Evolutionary conservation across 2,329 filamentous ascomycete species (phyloP), one percentile per base, ranked within the genome.

Genomic region (Nothopassalora personata): DNA sequence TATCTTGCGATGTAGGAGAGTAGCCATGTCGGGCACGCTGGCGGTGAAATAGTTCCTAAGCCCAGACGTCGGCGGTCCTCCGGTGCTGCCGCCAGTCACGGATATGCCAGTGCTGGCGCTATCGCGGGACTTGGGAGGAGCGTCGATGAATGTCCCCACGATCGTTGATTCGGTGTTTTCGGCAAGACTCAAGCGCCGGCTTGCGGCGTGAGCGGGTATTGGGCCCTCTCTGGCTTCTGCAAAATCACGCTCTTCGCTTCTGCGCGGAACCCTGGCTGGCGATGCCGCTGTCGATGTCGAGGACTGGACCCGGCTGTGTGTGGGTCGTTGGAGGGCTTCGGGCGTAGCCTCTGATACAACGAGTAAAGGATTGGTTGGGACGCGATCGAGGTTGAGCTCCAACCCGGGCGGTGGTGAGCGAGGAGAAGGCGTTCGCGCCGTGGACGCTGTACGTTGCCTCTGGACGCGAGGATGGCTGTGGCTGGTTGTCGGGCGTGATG

Each of bases 1-100:
- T 68, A 97, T 86, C 80, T 96, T 97, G 72, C 90, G 83, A 59
- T 82, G 85, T 65, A 83, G 76, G 45, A 64, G 58, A 15, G 57
- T 47, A 8, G 62, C 56, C 64, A 66, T 66, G 54, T 59, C 56
- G 30, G 64, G 61, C 6, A 59, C 49, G 49, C 60, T 60, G 13
- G 60, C 66, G 1, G 67, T 61, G 59, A 74, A 74, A 61, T 71
- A 72, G 59, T 72, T 71, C 48, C 66, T 15, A 15, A 61, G 54
- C 39, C 55, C 52, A 39, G 47, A 36, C 23, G 54, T 59, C 8
- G 59, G 53, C 1, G 34, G 52, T 8, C 51, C 62, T 54, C 58
- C 34, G 31, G 52, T 45, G 31, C 56, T 57, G 50, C 31, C 36
- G 51, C 43, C 50, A 33, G 54, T 56, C 28, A 34, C 45, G 10